These are phyloP conservation scores for Athelia sp. DNA, from an alignment of 1,284 basidiomycete species.

Conservation along the genomic window DNA sequence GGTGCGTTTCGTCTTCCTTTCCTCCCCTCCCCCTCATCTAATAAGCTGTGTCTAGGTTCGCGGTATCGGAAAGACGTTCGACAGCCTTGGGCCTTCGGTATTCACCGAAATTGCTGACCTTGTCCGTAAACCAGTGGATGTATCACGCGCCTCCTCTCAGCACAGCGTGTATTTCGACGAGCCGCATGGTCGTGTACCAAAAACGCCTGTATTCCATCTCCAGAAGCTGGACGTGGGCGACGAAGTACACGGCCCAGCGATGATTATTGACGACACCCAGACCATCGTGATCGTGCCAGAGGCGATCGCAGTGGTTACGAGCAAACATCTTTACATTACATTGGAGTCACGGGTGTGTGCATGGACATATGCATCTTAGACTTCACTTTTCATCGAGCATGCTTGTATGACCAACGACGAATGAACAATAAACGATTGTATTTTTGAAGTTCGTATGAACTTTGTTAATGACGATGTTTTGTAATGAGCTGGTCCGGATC, in stretches of 20 bases:
- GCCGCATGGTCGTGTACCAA: slow-evolving; percentile 56
- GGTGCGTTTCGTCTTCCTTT: slow-evolving; percentile 33
- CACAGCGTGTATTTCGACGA: slow-evolving; percentile 79
- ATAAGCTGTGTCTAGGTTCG: slow-evolving; percentile 40
- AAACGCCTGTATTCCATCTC: slow-evolving; percentile 80
- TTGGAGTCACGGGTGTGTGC: slow-evolving; percentile 24
- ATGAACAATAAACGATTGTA: no score
- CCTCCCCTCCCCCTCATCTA: neutral
- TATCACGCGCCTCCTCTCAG: slow-evolving; percentile 41
- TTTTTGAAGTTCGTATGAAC: no score
- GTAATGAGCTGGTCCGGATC: no score
- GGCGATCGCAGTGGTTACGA: slow-evolving; percentile 60
- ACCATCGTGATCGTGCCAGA: slow-evolving; percentile 81
- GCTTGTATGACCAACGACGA: no score
- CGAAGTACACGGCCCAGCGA: slow-evolving; percentile 73
- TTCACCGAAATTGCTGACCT: slow-evolving; percentile 63
- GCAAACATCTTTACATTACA: slow-evolving; percentile 71
- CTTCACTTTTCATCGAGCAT: no score
- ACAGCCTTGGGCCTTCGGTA: slow-evolving; percentile 77
- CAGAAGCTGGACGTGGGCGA: slow-evolving; percentile 66
- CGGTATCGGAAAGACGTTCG: slow-evolving; percentile 87
- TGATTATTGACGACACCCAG: slow-evolving; percentile 91
- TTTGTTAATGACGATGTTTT: no score
- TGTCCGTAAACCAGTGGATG: slow-evolving; percentile 34
- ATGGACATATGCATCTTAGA: no score